Percentiles rank a stretch among this genome's conserved stretches.
These are phyloP conservation scores for Aphanomyces astaci DNA, from an alignment of 352 stramenopile species.

Conservation along the genomic window DNA sequence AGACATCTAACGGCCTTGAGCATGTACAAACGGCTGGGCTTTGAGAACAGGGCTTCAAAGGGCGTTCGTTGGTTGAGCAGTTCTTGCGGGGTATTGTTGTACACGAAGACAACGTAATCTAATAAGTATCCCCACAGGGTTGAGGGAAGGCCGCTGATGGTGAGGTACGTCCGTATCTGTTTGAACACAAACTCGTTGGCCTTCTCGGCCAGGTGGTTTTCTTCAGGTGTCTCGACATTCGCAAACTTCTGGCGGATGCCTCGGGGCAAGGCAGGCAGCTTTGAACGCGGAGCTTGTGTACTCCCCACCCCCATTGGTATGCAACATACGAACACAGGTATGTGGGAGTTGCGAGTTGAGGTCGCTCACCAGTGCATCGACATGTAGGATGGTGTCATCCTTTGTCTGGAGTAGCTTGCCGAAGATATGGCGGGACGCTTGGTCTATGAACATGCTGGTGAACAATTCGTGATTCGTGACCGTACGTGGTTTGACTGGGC, in stretches of 20 bases:
- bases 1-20: slow-evolving; percentile 20
- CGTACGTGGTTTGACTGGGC: neutral
- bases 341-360: neutral
- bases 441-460: neutral
- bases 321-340: neutral
- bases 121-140: too few relatives aligned
- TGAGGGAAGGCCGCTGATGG: too few relatives aligned
- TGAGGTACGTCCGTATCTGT: neutral
- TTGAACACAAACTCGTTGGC: neutral
- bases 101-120: too few relatives aligned
- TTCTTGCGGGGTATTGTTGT: too few relatives aligned
- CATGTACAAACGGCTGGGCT: slow-evolving; percentile 3
- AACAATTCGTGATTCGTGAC: neutral
- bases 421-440: neutral
- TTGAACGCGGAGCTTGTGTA: too few relatives aligned
- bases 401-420: neutral
- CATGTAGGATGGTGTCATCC: neutral
- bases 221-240: neutral
- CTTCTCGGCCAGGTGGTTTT: neutral
- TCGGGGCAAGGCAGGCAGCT: too few relatives aligned
- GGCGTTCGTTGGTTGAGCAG: too few relatives aligned
- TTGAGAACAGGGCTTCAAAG: slow-evolving; percentile 11
- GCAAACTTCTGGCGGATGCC: too few relatives aligned
- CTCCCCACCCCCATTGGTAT: too few relatives aligned
- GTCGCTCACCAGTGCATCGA: neutral